Conservation (phyloP, 164 flowering plant species). For the Platanus orientalis region DNA sequence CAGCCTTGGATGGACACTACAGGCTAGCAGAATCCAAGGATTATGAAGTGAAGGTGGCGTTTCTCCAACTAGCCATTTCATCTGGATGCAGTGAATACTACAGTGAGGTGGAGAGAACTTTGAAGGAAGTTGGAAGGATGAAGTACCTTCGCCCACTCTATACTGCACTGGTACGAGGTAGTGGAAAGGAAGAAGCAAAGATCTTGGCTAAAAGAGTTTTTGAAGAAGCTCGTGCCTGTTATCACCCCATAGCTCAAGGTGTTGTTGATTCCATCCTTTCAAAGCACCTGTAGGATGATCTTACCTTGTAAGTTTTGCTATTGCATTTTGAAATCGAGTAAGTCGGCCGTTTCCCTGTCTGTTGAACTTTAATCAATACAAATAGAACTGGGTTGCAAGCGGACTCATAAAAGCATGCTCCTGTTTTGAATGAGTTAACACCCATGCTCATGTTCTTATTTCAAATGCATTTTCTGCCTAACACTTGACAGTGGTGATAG, state of each 20-base stretch:
- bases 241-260: conserved; percentile 71
- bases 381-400: too few species aligned
- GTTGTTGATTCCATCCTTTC: conserved; percentile 38
- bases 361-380: too few species aligned
- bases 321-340: too few species aligned
- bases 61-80: conserved; percentile 69
- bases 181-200: conserved; percentile 51
- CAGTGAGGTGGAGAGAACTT: conserved; percentile 71
- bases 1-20: conserved; percentile 67
- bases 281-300: too few species aligned
- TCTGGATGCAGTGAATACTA: conserved; percentile 63
- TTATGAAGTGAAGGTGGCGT: conserved; percentile 84
- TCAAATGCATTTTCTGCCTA: too few species aligned
- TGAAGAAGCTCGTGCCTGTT: conserved; percentile 48
- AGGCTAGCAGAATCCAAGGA: conserved; percentile 72
- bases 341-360: too few species aligned
- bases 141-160: too few species aligned
- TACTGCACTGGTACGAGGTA: conserved; percentile 64
- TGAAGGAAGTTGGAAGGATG: conserved; percentile 94
- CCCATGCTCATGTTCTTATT: too few species aligned
- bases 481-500: too few species aligned
- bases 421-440: too few species aligned
- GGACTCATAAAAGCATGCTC: too few species aligned
- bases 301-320: too few species aligned
- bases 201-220: conserved; percentile 52